Base-by-base conservation (phyloP, 257 asterid genomes). In the Phtheirospermum japonicum region DNA sequence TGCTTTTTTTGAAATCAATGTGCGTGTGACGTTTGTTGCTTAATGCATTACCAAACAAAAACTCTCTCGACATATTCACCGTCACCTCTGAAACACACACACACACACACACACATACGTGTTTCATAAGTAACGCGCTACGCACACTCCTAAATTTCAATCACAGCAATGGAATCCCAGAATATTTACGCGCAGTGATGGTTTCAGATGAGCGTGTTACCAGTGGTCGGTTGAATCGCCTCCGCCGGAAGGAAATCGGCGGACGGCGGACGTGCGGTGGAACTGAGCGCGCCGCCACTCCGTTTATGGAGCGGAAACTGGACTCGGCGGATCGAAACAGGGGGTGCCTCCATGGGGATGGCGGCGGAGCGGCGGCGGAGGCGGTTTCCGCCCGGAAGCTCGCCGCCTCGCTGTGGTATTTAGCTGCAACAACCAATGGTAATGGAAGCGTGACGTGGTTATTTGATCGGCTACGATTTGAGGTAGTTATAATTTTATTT, bases 391-490 rank as follows among this genome's bases (percentile, higher is more conserved):
- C 82, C 7, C 10, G 95, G 77, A 83, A 74, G 65, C 82, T 86
- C 51, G 86, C 79, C 31, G 95, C 95, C 45, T 69, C 73, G 12
- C 53, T 83, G 57, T 83, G 90, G 88, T 82, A 37, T 52, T 67
- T 70, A 57, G 69, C 75, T 53, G 82, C 54, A 31, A 55, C 45
- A n/a, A 19, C 48, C 40, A 6, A 57, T 0, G 52, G 26, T 19
- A 61, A 42, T 3, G 76, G 67, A 68, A 76, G 66, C 7, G 56
- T 60, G 39, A 61, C 57, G 65, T 57, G 77, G 74, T 59, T 54
- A 26, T 59, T 66, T 37, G 75, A 63, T 69, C 79, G 70, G 30
- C 61, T 72, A 31, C 57, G 67, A 34, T 50, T 74, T 50, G 53
- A 80, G 83, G 83, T 82, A 48, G 0, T 48, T 48, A n/a, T 48